These are phyloP conservation scores for Populus alba DNA, from an alignment of 345 rosid species.

Conservation along the genomic window DNA sequence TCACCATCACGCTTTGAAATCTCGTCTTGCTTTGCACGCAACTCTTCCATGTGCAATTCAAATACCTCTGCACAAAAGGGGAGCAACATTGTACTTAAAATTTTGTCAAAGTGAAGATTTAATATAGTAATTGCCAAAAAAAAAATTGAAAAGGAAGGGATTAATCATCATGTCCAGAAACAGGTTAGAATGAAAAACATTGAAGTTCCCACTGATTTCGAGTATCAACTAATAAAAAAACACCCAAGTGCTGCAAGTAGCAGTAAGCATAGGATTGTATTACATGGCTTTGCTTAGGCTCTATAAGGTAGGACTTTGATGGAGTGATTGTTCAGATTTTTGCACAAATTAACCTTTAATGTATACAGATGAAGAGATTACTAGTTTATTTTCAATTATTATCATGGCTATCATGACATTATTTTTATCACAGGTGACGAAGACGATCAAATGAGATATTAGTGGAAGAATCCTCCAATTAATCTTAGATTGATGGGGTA, in stretches of 20 bases:
- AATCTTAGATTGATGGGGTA: neutral
- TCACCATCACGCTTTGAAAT: constrained; percentile 76
- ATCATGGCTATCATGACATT: neutral
- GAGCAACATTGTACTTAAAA: neutral
- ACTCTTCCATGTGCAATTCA: constrained; percentile 87
- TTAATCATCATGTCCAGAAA: neutral
- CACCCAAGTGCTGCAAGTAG: neutral
- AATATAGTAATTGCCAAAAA: neutral
- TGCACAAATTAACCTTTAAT: no score
- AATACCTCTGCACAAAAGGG: constrained; percentile 71
- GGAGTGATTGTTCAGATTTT: neutral
- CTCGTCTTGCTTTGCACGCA: constrained; percentile 84
- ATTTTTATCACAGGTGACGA: neutral
- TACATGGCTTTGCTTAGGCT: neutral
- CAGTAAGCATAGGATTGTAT: neutral
- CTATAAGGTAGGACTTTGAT: neutral
- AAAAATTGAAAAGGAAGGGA: no score
- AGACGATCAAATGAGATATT: neutral
- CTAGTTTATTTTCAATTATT: neutral
- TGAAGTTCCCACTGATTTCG: neutral
- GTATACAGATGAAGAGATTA: neutral
- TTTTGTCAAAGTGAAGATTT: neutral
- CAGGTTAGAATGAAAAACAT: neutral
- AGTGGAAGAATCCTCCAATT: neutral
- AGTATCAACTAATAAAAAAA: neutral